Base-by-base conservation (phyloP, 495 filamentous ascomycete species). In the Cercophora scortea region DNA sequence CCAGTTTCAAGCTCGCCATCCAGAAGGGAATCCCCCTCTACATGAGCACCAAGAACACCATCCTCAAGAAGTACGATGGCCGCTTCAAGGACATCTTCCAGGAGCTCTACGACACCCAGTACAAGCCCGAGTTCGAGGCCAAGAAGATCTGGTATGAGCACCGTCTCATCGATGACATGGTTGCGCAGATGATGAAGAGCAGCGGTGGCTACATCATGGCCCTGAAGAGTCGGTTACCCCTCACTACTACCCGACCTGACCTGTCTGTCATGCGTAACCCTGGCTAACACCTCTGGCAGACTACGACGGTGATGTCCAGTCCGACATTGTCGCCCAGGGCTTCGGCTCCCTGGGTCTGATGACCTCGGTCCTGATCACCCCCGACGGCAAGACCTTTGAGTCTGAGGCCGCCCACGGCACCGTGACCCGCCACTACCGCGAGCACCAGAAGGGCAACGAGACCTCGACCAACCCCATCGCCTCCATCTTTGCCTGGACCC, bases 1-100 rank as follows among this genome's bases (percentile, higher is more conserved):
- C 93, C 47, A 87, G 82, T 59, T 97, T 98, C 84, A 94, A 96
- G 81, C 79, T 95, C 55, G 93, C 93, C 16, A 71, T 98, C 33
- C 76, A 80, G 68, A 94, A 95, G 81, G 74, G 73, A 52, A 72
- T 96, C 42, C 93, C 93, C 15, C 74, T 98, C 60, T 98, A 97
- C 74, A 90, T 97, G 90, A 93, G 87, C 80, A 98, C 93, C 68
- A 98, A 98, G 84, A 96, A 97, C 76, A 98, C 93, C 54, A 98
- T 98, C 63, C 73, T 98, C 59, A 98, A 98, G 85, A 89, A 88
- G 69, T 98, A 98, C 73, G 93, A 98, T 65, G 93, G 93, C 33
- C 80, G 86, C 58, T 98, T 98, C 81, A 96, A 95, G 84, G 93
- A 98, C 59, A 93, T 98, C 74, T 98, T 98, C 83, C 87, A 98